These are phyloP conservation scores for Mucor ambiguus DNA, from an alignment of 371 early-diverging fungal species.

Conservation along the genomic window DNA sequence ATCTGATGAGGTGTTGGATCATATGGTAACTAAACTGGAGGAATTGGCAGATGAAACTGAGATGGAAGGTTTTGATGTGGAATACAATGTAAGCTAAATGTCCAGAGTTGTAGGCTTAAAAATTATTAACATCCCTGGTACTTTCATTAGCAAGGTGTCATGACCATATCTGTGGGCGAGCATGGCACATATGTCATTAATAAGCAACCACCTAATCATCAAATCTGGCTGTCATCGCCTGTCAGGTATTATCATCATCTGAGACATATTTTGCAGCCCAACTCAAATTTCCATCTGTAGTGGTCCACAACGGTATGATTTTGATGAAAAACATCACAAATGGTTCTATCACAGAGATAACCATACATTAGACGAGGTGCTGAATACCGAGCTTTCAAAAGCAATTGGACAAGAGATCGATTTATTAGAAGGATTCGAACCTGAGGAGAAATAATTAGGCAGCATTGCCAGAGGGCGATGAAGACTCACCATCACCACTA, in stretches of 20 bases:
- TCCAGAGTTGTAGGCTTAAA: neutral
- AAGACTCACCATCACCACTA: neutral
- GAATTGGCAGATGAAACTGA: conserved; percentile 76
- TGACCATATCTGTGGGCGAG: conserved; percentile 85
- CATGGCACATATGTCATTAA: conserved; percentile 96
- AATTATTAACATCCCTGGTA: neutral
- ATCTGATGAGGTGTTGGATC: conserved; percentile 73
- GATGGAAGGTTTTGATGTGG: conserved; percentile 78
- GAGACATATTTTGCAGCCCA: conserved; percentile 8
- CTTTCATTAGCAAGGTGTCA: conserved; percentile 70
- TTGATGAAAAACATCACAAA: conserved; percentile 47
- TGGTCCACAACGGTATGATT: conserved; percentile 94
- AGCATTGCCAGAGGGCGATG: neutral
- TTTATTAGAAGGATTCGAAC: conserved; percentile 34
- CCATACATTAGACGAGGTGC: conserved; percentile 66
- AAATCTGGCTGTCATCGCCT: conserved; percentile 99
- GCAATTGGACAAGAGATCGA: conserved; percentile 34
- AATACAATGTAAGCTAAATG: conserved; percentile 74
- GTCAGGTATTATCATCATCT: conserved; percentile 48
- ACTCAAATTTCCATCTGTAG: conserved; percentile 35
- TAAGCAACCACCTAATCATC: conserved; percentile 98
- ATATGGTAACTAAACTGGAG: conserved; percentile 76
- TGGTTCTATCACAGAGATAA: conserved; percentile 83
- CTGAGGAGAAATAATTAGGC: conserved; percentile 14
- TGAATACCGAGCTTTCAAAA: conserved; percentile 69